Evolutionary conservation across 1,139 yeast genomes (phyloP), one percentile per base, ranked within the genome.

Genomic region (Yamadazyma dendronema): DNA sequence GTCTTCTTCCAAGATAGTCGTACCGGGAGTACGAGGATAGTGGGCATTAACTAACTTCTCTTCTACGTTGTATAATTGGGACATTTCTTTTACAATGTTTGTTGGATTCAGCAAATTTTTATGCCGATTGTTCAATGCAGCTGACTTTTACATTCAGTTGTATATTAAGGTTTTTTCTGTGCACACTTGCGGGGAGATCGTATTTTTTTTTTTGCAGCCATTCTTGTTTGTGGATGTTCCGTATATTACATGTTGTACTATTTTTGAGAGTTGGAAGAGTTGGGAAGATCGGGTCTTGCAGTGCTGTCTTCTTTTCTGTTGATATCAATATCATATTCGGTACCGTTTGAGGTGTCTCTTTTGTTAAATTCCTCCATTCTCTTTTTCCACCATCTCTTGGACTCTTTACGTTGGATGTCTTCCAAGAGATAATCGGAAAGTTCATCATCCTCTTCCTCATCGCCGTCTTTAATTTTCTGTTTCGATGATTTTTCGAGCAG

Each of bases 331-430:
- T 48, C 50, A 28, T 43, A 43, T 28, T 46, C 51, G 3, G 46
- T 43, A 2, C 50, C 50, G 14, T 44, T 41, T 5, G 48, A 40
- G 3, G 45, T 31, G 4, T 36, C 17, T 3, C 26, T 17, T 13
- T 38, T 13, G 37, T 59, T 57, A 46, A 65, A 48, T 33, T 58
- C 50, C 24, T 60, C 62, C 73, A 72, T 67, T 42, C 80, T 53
- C 35, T 55, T 59, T 32, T 62, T 60, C 79, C 79, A 74, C 76
- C 76, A 70, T 42, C 61, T 61, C 38, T 54, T 59, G 11, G 59
- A 57, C 29, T 67, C 73, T 22, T 62, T 61, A 16, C 60, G 58
- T 41, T 59, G 62, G 15, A 69, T 57, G 34, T 69, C 76, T 44
- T 73, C 78, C 54, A 72, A 47, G 34, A 49, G 55, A 21, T 61